phyloP scores from a whole-genome alignment of 495 filamentous ascomycete genomes.

The Hypoxylon subgilvum region DNA sequence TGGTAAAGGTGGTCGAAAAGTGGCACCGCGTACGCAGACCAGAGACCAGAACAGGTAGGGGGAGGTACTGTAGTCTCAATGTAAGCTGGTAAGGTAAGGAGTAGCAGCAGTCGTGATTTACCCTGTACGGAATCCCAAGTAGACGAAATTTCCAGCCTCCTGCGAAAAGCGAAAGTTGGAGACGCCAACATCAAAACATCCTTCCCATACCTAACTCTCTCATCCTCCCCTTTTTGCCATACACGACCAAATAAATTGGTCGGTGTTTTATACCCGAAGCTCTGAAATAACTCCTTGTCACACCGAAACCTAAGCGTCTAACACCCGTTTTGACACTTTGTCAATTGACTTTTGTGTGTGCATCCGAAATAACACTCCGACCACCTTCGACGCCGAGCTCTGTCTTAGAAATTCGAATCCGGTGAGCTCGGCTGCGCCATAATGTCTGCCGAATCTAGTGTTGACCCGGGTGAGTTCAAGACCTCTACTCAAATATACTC shows the following conservation, averaged over 20 bases:
- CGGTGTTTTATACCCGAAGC: conserved; percentile 22
- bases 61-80: too few relatives aligned
- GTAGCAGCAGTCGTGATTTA: too few relatives aligned
- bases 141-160: conserved; percentile 27
- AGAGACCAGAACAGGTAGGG: too few relatives aligned
- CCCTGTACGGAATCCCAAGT: conserved; percentile 6
- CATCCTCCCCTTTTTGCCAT: conserved; percentile 22
- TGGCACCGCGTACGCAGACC: conserved; percentile 31
- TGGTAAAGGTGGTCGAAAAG: conserved; percentile 23
- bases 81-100: too few relatives aligned
- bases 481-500: conserved; percentile 5
- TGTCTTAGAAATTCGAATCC: conserved; percentile 32
- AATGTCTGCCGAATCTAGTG: conserved; percentile 42
- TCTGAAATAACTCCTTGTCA: conserved; percentile 13
- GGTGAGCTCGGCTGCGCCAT: conserved; percentile 40
- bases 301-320: background rate
- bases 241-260: conserved; percentile 4
- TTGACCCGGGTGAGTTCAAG: conserved; percentile 40
- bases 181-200: conserved; percentile 33
- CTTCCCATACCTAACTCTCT: conserved; percentile 5
- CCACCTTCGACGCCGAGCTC: conserved; percentile 30
- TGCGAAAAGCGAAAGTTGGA: conserved; percentile 34
- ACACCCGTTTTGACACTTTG: conserved; percentile 2
- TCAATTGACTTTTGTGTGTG: conserved; percentile 30
- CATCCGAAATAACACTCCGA: conserved; percentile 19